phyloP scores from a whole-genome alignment of 306 rosid genomes.

The Quercus gilva region DNA sequence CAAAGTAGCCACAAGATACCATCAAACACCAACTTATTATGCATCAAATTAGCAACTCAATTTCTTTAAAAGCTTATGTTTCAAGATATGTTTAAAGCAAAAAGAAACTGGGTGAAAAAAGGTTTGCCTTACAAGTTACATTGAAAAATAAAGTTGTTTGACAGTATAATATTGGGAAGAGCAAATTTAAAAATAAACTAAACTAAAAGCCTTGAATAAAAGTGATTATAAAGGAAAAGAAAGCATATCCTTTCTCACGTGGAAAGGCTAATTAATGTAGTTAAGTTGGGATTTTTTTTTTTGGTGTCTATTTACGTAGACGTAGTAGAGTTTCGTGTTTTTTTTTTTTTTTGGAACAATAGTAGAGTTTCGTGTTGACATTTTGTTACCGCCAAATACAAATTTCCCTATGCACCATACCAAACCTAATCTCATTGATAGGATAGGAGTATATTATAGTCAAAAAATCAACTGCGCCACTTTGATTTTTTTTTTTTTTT shows the following conservation, averaged over 20 bases:
- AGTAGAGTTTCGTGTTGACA: conserved; percentile 16
- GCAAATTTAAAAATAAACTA: background rate
- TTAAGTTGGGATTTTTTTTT: background rate
- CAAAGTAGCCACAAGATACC: too few species aligned
- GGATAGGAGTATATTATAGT: background rate
- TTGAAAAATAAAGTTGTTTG: too few species aligned
- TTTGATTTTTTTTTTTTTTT: background rate
- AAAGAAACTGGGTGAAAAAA: too few species aligned
- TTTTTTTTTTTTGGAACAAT: too few species aligned
- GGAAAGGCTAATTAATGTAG: background rate
- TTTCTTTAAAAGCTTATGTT: too few species aligned
- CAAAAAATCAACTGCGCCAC: conserved; percentile 19
- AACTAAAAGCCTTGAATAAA: background rate
- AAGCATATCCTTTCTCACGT: background rate
- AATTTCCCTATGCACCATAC: background rate
- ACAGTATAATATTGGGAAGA: too few species aligned
- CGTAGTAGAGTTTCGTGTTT: conserved; percentile 6
- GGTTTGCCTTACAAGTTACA: too few species aligned
- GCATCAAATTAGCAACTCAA: too few species aligned
- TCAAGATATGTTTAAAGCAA: too few species aligned
- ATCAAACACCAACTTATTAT: too few species aligned
- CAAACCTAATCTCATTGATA: conserved; percentile 9
- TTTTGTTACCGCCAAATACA: conserved; percentile 2
- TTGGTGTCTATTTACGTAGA: background rate
- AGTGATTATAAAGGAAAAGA: background rate